Evolutionary conservation across 345 rosid genomes (phyloP), one percentile per base, ranked within the genome.

Genomic region (Bruguiera sexangula): DNA sequence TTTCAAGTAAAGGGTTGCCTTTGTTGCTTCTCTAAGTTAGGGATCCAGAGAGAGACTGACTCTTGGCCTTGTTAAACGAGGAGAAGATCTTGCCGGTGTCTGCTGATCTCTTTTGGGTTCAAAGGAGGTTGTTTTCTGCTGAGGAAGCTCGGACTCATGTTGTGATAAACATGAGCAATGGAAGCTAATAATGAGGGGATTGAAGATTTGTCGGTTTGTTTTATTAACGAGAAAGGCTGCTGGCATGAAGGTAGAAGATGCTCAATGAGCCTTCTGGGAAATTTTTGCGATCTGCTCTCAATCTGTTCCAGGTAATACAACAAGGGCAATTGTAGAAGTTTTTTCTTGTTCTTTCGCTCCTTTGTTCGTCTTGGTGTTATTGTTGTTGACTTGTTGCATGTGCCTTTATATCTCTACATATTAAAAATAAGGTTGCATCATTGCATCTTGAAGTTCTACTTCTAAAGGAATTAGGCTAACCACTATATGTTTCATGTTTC

Each of bases 261-360:
- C 74, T 87, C 87, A 76, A 80, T 87, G 92, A 85, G 73, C 82
- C 73, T 81, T 80, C 30, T 69, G 20, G 61, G 57, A 77, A 76
- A 76, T 51, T 72, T 66, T 60, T 67, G 71, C 81, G 72, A 77
- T 79, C 83, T 56, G 69, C 64, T 50, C 77, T 57, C 76, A 66
- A 71, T 60, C 60, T 69, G 37, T 79, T 77, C 68, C 90, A 87
- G 93, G 96, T 90, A 78, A 64, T 48, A 66, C 51, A 13, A 2
- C 21, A 8, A 20, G 16, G 21, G 15, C 1, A 21, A 50, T 13
- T 34, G 26, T 26, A 32, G 2, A 8, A 10, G 22, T 20, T 52
- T 24, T 32, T 63, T 62, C 62, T 70, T 5, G 9, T 19, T 27
- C 50, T 29, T 31, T 16, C 15, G 10, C 50, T 43, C 31, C 18